Base-by-base conservation (phyloP, 768 basidiomycete species). In the Amanita muscaria region DNA sequence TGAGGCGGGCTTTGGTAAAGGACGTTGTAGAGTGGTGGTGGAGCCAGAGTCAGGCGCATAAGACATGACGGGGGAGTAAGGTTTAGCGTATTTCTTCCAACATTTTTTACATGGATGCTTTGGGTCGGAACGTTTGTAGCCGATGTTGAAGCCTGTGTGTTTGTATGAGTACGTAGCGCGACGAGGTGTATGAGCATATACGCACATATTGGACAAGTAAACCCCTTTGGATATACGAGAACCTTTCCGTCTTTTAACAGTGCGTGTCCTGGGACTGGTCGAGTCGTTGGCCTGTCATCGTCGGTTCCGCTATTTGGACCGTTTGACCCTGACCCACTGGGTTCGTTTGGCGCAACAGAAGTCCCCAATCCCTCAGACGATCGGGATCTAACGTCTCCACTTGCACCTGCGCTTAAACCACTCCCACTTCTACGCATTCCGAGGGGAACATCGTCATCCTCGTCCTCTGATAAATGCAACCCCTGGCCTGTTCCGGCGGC, bases 111-210 rank as follows among this genome's bases (percentile, higher is more conserved):
- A 88, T 5, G 86, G 82, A 45, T 77, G 65, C 1, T 67, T 56
- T 0, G 83, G 83, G 58, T 88, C 83, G 29, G 64, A 65, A 46
- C 72, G 66, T 59, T 85, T 86, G 63, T 80, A 89, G 2, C 88
- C 87, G 1, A 73, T 76, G 58, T 90, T 89, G 30, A 66, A 65
- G 53, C 87, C 87, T 88, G 47, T 15, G 31, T 14, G 30, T 47
- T 37, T 42, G 15, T 19, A 21, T 35, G n/a, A 2, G 21, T 25
- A 25, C n/a, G n/a, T 11, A 14, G 22, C 27, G 14, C 18, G 14
- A 31, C 9, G 7, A 19, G 12, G n/a, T 10, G 24, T 30, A 11
- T 9, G 21, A 19, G 29, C 4, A 18, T 1, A 21, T 16, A 61
- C 68, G 43, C 52, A 86, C 87, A 89, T 68, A 85, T 88, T 2